Evolutionary conservation across 345 rosid genomes (phyloP), one percentile per base, ranked within the genome.

Genomic region (Pugionium cornutum): DNA sequence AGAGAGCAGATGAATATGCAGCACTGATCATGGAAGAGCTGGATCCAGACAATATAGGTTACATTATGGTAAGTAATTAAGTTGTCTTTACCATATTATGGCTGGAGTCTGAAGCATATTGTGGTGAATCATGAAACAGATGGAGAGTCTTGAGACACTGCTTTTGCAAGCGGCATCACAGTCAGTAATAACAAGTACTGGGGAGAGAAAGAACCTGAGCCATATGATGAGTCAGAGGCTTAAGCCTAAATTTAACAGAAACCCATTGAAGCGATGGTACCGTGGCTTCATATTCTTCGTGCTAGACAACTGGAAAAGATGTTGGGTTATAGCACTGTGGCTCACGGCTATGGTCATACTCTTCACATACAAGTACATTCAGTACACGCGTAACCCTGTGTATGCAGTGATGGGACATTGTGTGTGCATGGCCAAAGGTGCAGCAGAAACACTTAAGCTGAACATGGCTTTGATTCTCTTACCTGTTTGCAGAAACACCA

Each of bases 21-120:
- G 83, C 89, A 6, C 54, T 89, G 69, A 89, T 89, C 72, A 84
- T 86, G 96, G 96, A 89, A 76, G 96, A 89, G 70, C 68, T 89
- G 37, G 96, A 89, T 53, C 90, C 90, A 28, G 96, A 86, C 5
- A 66, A 82, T 48, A 79, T 67, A 7, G 96, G 92, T 61, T 82
- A 84, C 80, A 86, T 89, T 59, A 80, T 82, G 96, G 96, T 89
- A 79, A 68, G 51, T 61, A 9, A 26, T 11, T 6, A 59, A 67
- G 30, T 33, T 39, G n/a, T 1, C 10, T 40, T 26, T 5, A 0
- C 7, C 31, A 33, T 26, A 2, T 43, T 33, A 28, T 58, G 18
- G n/a, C 11, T 43, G 4, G 9, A 39, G 3, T 9, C 29, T 58
- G 6, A 60, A 9, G 42, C 6, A 42, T 58, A 6, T 18, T 18